phyloP scores from a whole-genome alignment of 228 moss, liverwort and hornwort genomes.

The Sphagnum fallax region DNA sequence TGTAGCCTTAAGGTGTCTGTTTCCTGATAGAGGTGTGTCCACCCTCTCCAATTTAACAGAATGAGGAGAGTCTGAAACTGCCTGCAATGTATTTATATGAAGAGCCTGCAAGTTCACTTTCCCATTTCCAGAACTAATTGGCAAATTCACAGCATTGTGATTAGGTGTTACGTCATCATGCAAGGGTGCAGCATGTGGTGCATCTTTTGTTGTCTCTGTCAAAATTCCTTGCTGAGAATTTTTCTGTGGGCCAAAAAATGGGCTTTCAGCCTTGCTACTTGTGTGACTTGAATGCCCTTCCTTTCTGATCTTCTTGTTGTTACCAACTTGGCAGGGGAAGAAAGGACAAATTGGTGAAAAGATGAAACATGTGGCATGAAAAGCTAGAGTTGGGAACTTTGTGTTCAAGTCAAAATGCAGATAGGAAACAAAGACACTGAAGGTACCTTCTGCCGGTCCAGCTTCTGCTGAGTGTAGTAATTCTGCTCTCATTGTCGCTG shows the following conservation, averaged over 20 bases:
- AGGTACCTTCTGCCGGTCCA: not conserved
- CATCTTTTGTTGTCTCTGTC: not conserved
- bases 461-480: slow-evolving; percentile 26
- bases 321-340: not conserved
- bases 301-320: not conserved
- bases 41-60: too few species aligned
- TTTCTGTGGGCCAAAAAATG: not conserved
- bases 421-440: not conserved
- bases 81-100: slow-evolving; percentile 14
- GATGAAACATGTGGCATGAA: too few species aligned
- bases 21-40: slow-evolving; percentile 9
- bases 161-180: not conserved
- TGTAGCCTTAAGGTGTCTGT: slow-evolving; percentile 21
- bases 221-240: not conserved
- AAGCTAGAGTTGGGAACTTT: too few species aligned
- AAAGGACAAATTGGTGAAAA: not conserved
- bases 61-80: slow-evolving; percentile 9
- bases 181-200: not conserved
- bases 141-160: not conserved
- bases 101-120: not conserved
- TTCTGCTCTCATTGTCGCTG: slow-evolving; percentile 60
- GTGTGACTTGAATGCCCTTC: not conserved
- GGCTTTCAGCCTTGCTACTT: not conserved
- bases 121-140: not conserved
- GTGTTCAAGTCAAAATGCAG: too few species aligned